Conservation (phyloP, 2,329 filamentous ascomycete genomes). For the Kalmusia sp. region DNA sequence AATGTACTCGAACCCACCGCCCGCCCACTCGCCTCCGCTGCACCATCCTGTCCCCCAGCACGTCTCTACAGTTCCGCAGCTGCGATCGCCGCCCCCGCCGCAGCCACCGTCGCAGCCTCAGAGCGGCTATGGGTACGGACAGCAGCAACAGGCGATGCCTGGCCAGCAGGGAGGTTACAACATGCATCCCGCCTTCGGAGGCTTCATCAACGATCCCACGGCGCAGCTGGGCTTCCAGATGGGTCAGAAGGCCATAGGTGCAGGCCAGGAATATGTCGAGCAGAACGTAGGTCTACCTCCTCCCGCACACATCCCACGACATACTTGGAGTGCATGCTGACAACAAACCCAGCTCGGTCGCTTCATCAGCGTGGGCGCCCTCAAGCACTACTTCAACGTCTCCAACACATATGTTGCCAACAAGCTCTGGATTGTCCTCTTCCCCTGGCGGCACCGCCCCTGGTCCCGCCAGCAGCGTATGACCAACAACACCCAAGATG, state of each 20-base stretch:
- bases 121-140: slow-evolving; percentile 74
- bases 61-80: slow-evolving; percentile 95
- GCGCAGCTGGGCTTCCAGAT: slow-evolving; percentile 95
- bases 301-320: neutral
- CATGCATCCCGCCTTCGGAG: slow-evolving; percentile 72
- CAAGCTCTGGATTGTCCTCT: slow-evolving; percentile 92
- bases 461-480: slow-evolving; percentile 88
- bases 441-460: slow-evolving; percentile 96
- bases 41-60: slow-evolving; percentile 98
- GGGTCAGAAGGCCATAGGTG: slow-evolving; percentile 87
- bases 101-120: slow-evolving; percentile 72
- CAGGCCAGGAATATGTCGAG: slow-evolving; percentile 93
- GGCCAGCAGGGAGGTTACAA: slow-evolving; percentile 37
- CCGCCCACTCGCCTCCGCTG: slow-evolving; percentile 79
- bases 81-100: slow-evolving; percentile 90
- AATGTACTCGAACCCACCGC: slow-evolving; percentile 82
- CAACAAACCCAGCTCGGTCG: slow-evolving; percentile 65
- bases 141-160: slow-evolving; percentile 60
- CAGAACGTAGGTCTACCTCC: slow-evolving; percentile 74
- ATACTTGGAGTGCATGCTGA: neutral
- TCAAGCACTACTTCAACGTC: slow-evolving; percentile 99
- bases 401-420: slow-evolving; percentile 95
- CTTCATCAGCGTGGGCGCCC: slow-evolving; percentile 88
- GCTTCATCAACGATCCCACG: slow-evolving; percentile 95
- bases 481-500: slow-evolving; percentile 63